Conservation (phyloP, 148 eudicot species). For the Talinum fruticosum region DNA sequence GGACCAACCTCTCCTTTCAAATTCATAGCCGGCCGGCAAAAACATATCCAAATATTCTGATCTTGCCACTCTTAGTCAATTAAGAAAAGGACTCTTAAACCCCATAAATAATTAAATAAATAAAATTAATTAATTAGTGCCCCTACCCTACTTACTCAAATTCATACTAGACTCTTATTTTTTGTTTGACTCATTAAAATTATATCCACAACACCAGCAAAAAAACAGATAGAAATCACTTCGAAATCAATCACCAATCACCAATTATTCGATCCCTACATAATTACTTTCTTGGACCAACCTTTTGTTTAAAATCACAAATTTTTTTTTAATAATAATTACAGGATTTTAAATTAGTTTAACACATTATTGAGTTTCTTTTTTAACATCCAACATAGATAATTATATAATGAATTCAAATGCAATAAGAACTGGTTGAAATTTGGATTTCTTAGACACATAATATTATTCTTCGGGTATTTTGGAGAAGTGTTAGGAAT, state of each 20-base stretch:
- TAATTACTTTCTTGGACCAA: not conserved
- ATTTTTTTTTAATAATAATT: no score
- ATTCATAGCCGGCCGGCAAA: not conserved
- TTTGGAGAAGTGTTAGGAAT: no score
- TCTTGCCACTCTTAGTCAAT: not conserved
- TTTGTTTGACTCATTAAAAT: not conserved
- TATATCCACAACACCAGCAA: no score
- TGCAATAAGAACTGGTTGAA: no score
- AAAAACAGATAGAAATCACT: not conserved
- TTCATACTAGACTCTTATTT: not conserved
- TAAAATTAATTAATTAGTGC: no score
- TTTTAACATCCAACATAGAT: no score
- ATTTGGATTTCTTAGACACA: no score
- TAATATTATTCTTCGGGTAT: no score
- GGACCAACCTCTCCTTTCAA: not conserved
- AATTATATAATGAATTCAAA: no score
- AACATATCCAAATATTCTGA: slow-evolving; percentile 2
- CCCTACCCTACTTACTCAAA: no score
- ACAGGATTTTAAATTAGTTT: no score
- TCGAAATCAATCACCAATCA: not conserved
- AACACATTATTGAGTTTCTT: no score
- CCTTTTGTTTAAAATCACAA: not conserved
- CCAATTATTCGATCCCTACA: not conserved
- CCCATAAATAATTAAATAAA: not conserved
- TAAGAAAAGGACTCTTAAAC: not conserved